Percentiles rank a stretch among this genome's conserved stretches.
phyloP scores from a whole-genome alignment of 495 filamentous ascomycete genomes.

The Tricharina praecox region DNA sequence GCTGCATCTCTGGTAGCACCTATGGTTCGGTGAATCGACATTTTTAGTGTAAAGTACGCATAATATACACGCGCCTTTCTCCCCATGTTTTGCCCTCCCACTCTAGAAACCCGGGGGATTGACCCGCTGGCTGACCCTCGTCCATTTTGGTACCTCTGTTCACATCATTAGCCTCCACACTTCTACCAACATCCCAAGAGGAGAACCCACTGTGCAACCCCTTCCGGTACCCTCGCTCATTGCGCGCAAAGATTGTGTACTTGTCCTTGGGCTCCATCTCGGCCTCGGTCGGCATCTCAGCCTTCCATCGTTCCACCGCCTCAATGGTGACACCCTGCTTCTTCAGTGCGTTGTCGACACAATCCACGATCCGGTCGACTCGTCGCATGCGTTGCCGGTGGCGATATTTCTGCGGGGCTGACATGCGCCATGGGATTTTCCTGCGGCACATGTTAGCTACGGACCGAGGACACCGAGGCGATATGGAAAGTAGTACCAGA shows the following conservation, averaged over 20 bases:
- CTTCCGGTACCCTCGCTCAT: constrained; percentile 90
- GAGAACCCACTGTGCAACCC: constrained; percentile 77
- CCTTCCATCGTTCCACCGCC: constrained; percentile 71
- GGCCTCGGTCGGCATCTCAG: constrained; percentile 84
- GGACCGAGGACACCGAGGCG: background rate
- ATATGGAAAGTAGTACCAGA: constrained; percentile 41
- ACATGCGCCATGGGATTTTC: constrained; percentile 98
- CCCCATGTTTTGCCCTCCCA: background rate
- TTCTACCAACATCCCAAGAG: background rate
- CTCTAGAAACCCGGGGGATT: constrained; percentile 88
- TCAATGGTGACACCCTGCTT: constrained; percentile 52
- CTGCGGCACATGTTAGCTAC: constrained; percentile 32
- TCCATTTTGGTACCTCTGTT: constrained; percentile 86
- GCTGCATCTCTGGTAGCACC: too few relatives aligned
- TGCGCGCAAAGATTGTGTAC: constrained; percentile 93
- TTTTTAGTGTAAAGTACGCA: too few relatives aligned
- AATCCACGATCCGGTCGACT: constrained; percentile 69
- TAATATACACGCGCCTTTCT: background rate
- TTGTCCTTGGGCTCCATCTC: constrained; percentile 96
- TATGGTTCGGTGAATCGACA: too few relatives aligned
- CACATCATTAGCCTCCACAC: constrained; percentile 15
- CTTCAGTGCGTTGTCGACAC: constrained; percentile 53
- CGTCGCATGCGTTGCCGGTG: constrained; percentile 71
- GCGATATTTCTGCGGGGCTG: constrained; percentile 69
- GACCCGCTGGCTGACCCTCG: constrained; percentile 73